Evolutionary conservation across 805 yeast species (phyloP), one percentile per base, ranked within the genome.

Genomic region (Kluyveromyces wickerhamii): DNA sequence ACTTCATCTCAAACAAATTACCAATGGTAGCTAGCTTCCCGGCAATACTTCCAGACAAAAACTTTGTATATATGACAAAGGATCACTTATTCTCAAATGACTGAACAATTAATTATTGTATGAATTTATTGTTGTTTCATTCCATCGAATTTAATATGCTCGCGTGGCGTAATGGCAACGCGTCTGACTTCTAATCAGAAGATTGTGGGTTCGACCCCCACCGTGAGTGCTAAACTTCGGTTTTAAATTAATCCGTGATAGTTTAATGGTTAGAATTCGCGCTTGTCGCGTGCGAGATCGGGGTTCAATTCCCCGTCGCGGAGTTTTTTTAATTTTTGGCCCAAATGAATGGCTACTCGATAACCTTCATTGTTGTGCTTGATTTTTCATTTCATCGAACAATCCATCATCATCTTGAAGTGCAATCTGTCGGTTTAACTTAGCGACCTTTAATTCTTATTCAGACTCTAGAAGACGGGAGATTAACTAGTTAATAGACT

Each of bases 151-250:
- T 30, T 24, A 30, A 15, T 16, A 17, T 58, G 70, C 70, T 65
- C 62, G 69, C 64, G 66, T 65, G 70, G 70, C 70, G 70, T 65
- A 65, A 65, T 65, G 70, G 70, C 70, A 65, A 65, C 70, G 70
- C 70, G 70, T 65, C 69, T 65, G 70, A 65, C 70, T 65, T 65
- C 70, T 64, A 65, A 65, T 65, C 70, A 65, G 69, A 64, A 65
- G 70, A 65, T 65, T 65, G 67, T 62, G 70, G 70, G 70, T 65
- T 65, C 70, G 70, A 65, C 68, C 68, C 69, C 68, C 69, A 60
- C 67, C 65, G 62, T 63, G 68, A 64, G 69, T 63, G 67, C 60
- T 52, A n/a, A n/a, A n/a, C n/a, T n/a, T n/a, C n/a, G n/a, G n/a
- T 48, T 38, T 38, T 37, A 50, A 42, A 27, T 35, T 36, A 30